Evolutionary conservation across 176 grass and related monocot species (phyloP), one percentile per base, ranked within the genome.

Genomic region (Eragrostis nindensis): DNA sequence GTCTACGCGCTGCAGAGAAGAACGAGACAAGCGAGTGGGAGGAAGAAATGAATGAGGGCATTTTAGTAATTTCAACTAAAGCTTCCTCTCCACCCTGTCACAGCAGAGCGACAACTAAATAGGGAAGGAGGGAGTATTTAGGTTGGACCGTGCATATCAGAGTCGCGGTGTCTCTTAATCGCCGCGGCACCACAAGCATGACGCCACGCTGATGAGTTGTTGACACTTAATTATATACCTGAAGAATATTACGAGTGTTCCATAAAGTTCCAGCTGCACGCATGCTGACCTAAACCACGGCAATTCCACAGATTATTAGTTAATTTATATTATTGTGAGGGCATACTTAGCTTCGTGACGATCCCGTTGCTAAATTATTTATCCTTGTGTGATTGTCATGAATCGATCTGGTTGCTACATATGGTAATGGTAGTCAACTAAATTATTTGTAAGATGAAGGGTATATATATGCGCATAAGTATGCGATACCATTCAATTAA

Each of bases 181-280:
- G 44, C 26, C 26, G 60, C 11, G 29, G 61, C 61, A 78, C 75
- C 59, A 77, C 75, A 62, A 64, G 42, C 75, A 25, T 77, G 75
- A 77, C 42, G 75, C 42, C 75, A 65, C 18, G 27, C 72, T 75
- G 72, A 42, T 42, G 71, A 62, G 1, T 9, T n/a, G 75, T 64
- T 48, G 75, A 77, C 75, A 45, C 55, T 24, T 36, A 36, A 36
- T 61, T 22, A 8, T 45, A 46, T 76, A 19, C 11, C 56, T 15
- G 52, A 6, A 54, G 9, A 73, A 75, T 57, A 61, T 30, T 47
- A 63, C 25, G 43, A 77, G 60, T 65, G 60, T 48, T 78, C 26
- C 60, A 24, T 22, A 78, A 49, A 36, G 75, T 38, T 78, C 43
- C 75, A 78, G 60, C 43, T 65, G 26, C 75, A 38, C 75, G 39